phyloP scores from a whole-genome alignment of 208 protist genomes.

The Trypanosoma cruzi region DNA sequence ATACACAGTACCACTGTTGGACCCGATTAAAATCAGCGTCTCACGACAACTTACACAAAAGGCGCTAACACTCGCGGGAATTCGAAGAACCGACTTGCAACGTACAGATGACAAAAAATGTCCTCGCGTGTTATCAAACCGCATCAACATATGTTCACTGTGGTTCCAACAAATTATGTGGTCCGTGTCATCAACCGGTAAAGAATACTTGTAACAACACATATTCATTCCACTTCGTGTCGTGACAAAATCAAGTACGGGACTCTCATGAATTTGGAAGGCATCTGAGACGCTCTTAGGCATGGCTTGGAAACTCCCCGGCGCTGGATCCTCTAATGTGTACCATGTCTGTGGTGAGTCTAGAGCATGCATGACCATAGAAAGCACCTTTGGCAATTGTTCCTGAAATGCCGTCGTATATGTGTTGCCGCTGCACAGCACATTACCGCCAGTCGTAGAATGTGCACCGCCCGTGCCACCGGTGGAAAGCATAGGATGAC shows the following conservation, averaged over 20 bases:
- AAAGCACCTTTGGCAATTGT: constrained; percentile 61
- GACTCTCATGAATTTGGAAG: constrained; percentile 33
- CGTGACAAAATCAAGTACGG: constrained; percentile 50
- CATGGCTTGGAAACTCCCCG: constrained; percentile 34
- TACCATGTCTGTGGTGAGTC: constrained; percentile 53
- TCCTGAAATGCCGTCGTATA: constrained; percentile 69
- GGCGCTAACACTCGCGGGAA: constrained; percentile 53
- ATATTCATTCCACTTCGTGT: constrained; percentile 29
- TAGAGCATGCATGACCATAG: constrained; percentile 70
- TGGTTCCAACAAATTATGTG: constrained; percentile 70
- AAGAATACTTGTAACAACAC: constrained; percentile 37
- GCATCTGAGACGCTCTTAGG: constrained; percentile 31
- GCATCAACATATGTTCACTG: constrained; percentile 60
- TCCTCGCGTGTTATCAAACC: constrained; percentile 44
- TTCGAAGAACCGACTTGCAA: constrained; percentile 47
- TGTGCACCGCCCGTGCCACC: neutral
- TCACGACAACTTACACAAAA: constrained; percentile 61
- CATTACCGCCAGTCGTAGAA: neutral
- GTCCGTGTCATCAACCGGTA: constrained; percentile 60
- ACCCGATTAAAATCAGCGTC: constrained; percentile 62
- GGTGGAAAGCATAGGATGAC: neutral
- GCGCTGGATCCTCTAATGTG: constrained; percentile 44
- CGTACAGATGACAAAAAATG: constrained; percentile 57
- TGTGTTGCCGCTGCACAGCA: constrained; percentile 24
- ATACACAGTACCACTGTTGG: constrained; percentile 66